Conservation (phyloP, 2,329 filamentous ascomycete genomes). For the Cryphonectria naterciae region DNA sequence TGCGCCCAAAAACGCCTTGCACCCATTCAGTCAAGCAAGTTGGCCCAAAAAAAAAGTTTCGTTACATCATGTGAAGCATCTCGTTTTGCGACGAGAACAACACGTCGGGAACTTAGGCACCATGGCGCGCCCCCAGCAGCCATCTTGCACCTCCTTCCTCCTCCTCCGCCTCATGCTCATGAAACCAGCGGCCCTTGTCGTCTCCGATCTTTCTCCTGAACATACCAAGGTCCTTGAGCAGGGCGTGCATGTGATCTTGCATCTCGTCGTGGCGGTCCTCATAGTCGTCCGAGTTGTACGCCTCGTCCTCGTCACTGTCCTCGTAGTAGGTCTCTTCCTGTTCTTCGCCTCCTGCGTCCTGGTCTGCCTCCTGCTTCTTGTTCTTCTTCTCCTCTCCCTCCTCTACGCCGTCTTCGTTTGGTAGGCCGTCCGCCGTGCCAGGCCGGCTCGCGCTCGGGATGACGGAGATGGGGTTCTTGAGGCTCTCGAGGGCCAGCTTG, state of each 20-base stretch:
- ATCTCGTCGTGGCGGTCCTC: constrained; percentile 65
- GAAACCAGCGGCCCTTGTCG: constrained; percentile 74
- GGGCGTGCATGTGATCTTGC: constrained; percentile 82
- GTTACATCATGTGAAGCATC: neutral
- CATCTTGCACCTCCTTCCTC: constrained; percentile 52
- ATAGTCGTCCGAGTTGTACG: constrained; percentile 54
- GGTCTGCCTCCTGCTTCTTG: constrained; percentile 20
- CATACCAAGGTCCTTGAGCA: constrained; percentile 77
- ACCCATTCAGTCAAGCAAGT: neutral
- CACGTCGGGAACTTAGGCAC: constrained; percentile 36
- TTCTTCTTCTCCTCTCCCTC: constrained; percentile 28
- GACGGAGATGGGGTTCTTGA: constrained; percentile 87
- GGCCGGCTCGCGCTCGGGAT: constrained; percentile 47
- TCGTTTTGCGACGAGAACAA: neutral
- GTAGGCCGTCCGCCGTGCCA: constrained; percentile 34
- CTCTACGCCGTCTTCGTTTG: constrained; percentile 32
- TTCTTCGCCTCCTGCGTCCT: constrained; percentile 7
- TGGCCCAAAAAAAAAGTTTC: neutral
- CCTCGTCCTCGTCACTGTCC: constrained; percentile 62
- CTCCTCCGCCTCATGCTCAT: constrained; percentile 47
- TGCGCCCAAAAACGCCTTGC: constrained; percentile 26
- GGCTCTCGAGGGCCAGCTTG: constrained; percentile 79
- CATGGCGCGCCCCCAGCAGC: constrained; percentile 52
- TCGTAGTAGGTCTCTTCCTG: constrained; percentile 49
- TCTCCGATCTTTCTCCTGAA: constrained; percentile 87